These are phyloP conservation scores for Vigna angularis DNA, from an alignment of 306 rosid genomes.

Conservation along the genomic window DNA sequence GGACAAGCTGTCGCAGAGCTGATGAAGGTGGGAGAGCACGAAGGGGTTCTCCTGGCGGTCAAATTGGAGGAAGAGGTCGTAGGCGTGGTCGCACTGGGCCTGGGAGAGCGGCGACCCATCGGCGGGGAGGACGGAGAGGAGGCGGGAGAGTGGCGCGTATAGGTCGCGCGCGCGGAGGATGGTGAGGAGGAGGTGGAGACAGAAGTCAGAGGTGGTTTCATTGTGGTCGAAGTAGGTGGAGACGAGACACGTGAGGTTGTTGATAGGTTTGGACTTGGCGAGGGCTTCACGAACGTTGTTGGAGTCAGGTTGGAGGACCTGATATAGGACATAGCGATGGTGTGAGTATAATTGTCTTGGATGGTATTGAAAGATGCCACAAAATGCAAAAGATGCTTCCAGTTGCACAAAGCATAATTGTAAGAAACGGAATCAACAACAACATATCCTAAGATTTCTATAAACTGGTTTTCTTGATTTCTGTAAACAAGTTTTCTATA, in stretches of 20 bases:
- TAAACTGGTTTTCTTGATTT: conserved; percentile 68
- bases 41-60: too few species aligned
- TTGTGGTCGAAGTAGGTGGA: conserved; percentile 67
- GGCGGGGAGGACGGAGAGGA: too few species aligned
- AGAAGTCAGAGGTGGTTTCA: conserved; percentile 59
- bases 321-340: conserved; percentile 43
- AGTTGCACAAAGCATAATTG: conserved; percentile 4
- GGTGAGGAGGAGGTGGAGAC: conserved; percentile 56
- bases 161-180: neutral
- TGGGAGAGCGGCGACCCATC: too few species aligned
- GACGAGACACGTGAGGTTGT: conserved; percentile 55
- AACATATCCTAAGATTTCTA: conserved; percentile 80
- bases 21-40: too few species aligned
- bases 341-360: neutral
- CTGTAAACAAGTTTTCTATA: conserved; percentile 57
- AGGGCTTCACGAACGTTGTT: conserved; percentile 61
- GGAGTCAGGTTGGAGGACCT: conserved; percentile 65
- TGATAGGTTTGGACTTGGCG: conserved; percentile 39
- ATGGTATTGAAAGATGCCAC: neutral
- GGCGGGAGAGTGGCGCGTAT: too few species aligned
- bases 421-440: conserved; percentile 35
- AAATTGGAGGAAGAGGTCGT: too few species aligned
- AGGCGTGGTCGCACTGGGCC: too few species aligned
- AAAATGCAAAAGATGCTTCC: neutral
- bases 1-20: too few species aligned